Percentiles rank a stretch among this genome's conserved stretches.
These are phyloP conservation scores for Dryas octopetala DNA, from an alignment of 306 rosid species.

Conservation along the genomic window DNA sequence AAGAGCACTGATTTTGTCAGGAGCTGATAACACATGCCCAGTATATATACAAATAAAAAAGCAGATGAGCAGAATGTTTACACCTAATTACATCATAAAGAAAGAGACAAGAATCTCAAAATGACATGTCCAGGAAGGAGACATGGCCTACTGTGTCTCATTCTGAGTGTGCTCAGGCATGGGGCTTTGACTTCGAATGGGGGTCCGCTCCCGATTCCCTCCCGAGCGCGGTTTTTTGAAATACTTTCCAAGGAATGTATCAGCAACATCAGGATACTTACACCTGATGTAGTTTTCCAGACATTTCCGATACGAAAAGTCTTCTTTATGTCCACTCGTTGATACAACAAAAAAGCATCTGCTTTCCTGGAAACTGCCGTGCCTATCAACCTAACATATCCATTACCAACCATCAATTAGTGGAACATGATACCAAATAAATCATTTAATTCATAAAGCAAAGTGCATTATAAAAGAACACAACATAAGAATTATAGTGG, in stretches of 20 bases:
- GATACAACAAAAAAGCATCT: conserved; percentile 72
- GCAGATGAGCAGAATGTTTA: conserved; percentile 20
- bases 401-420: conserved; percentile 1
- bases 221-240: conserved; percentile 46
- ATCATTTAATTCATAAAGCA: neutral
- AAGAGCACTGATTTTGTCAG: neutral
- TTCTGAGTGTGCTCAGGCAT: conserved; percentile 28
- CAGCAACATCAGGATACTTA: conserved; percentile 67
- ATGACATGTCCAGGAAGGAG: neutral
- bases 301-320: conserved; percentile 80
- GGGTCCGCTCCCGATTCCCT: conserved; percentile 33
- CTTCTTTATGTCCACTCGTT: conserved; percentile 67
- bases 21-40: conserved; percentile 31
- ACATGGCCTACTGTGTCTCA: conserved; percentile 17
- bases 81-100: conserved; percentile 16
- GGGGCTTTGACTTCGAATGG: conserved; percentile 27
- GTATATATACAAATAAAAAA: conserved; percentile 38
- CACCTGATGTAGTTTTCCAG: conserved; percentile 50
- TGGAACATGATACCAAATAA: neutral
- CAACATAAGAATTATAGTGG: neutral
- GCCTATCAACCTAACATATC: conserved; percentile 63
- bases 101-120: neutral
- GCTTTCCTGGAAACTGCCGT: conserved; percentile 65
- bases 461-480: neutral
- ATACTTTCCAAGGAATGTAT: conserved; percentile 58